Base-by-base conservation (phyloP, 805 yeast genomes). In the Candida boleticola region DNA sequence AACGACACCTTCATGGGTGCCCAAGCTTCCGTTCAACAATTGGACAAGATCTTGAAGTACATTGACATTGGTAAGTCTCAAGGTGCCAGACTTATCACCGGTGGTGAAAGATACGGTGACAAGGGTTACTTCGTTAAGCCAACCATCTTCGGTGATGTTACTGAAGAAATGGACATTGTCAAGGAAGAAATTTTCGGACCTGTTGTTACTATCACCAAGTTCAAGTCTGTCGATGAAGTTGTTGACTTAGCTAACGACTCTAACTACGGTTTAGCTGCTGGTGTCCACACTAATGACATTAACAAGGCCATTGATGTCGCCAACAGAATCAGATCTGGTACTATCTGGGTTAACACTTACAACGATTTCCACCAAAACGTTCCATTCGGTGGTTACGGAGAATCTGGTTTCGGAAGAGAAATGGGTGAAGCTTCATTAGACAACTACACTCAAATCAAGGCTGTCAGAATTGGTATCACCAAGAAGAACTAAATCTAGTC, bases 161-260 rank as follows among this genome's bases (percentile, higher is more conserved):
- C 73, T 18, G 85, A 82, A 61, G 72, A 80, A 59, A 82, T 80
- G 83, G 71, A 74, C 52, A 81, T 90, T 62, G 89, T 86, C 53
- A 78, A 74, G 63, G 97, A 89, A 63, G 97, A 89, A 76, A 87
- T 89, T 62, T 89, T 90, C 55, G 98, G 98, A 43, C 98, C 98
- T 29, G 93, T 90, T 44, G 92, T 87, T 46, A 81, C 89, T 18
- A 79, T 88, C 45, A 73, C 85, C 55, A 89, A 88, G 73, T 90
- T 90, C 72, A 72, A 74, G 57, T 80, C 87, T 50, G 82, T 82
- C 50, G 96, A 88, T 50, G 95, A 92, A 61, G 96, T 81, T 40
- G 74, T 90, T 41, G 68, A 63, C 44, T 64, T 74, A 60, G 96
- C 97, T 40, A 92, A 90, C 68, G 85, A 84, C 66, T 75, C 90